phyloP scores from a whole-genome alignment of 441 rosid genomes.

The Pelargonium australe region DNA sequence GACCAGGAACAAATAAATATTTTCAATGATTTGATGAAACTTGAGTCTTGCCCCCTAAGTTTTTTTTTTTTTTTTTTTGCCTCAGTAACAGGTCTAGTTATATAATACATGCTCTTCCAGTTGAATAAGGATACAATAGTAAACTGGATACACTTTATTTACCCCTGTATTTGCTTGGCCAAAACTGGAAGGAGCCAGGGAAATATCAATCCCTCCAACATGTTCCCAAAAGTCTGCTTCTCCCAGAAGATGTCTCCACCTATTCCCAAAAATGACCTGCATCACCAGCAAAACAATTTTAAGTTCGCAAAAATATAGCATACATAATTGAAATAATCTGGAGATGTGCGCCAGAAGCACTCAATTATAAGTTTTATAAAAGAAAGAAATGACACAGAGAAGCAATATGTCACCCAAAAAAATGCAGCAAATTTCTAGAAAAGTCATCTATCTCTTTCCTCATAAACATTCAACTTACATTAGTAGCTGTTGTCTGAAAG shows the following conservation, averaged over 20 bases:
- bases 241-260: slow-evolving; percentile 95
- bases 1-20: not conserved
- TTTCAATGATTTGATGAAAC: not conserved
- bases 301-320: slow-evolving; percentile 12
- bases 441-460: not conserved
- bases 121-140: not conserved
- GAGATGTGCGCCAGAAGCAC: not conserved
- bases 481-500: slow-evolving; percentile 88
- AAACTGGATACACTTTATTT: slow-evolving; percentile 6
- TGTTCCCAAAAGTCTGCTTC: slow-evolving; percentile 92
- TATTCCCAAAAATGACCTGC: slow-evolving; percentile 89
- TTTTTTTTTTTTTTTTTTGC: not conserved
- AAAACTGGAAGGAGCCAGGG: slow-evolving; percentile 83
- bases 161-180: slow-evolving; percentile 93
- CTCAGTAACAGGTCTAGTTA: not conserved
- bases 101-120: slow-evolving; percentile 1
- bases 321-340: slow-evolving; percentile 1
- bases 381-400: not conserved
- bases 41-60: slow-evolving; percentile 3
- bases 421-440: not conserved
- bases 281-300: slow-evolving; percentile 19
- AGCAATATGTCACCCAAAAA: slow-evolving; percentile 12
- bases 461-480: slow-evolving; percentile 47
- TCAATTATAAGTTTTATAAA: not conserved
- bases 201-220: slow-evolving; percentile 85